Conservation (phyloP, 371 early-diverging fungal species). For the Quaeritorhiza haematococci region DNA sequence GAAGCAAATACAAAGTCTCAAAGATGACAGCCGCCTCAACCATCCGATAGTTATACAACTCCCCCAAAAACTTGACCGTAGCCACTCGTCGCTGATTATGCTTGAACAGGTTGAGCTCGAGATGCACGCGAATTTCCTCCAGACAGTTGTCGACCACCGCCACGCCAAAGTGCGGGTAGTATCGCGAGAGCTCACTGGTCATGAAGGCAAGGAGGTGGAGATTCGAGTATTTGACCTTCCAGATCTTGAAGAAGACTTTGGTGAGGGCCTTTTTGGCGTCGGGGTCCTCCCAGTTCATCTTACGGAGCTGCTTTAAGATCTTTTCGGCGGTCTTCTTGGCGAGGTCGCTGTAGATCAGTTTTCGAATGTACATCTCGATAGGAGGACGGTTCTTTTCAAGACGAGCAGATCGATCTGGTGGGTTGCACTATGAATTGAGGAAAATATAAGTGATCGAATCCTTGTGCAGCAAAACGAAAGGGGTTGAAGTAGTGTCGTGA, state of each 20-base stretch:
- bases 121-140: constrained; percentile 83
- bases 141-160: constrained; percentile 77
- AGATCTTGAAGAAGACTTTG: constrained; percentile 73
- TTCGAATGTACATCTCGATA: constrained; percentile 79
- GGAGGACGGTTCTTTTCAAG: constrained; percentile 62
- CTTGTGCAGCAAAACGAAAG: constrained; percentile 2
- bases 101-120: constrained; percentile 85
- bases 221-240: constrained; percentile 88
- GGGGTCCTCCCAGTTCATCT: constrained; percentile 79
- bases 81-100: constrained; percentile 87
- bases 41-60: constrained; percentile 83
- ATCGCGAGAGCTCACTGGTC: constrained; percentile 67
- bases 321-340: constrained; percentile 36
- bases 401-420: constrained; percentile 60
- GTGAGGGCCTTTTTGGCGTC: constrained; percentile 35
- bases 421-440: constrained; percentile 59
- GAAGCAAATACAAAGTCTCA: constrained; percentile 75
- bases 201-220: constrained; percentile 78
- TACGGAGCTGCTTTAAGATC: constrained; percentile 71
- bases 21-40: constrained; percentile 77
- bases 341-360: constrained; percentile 78
- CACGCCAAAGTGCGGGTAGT: constrained; percentile 83
- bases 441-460: constrained; percentile 11
- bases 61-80: constrained; percentile 77
- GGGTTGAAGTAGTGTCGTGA: no score